A percentile compares a stretch with the other conserved stretches of the same genome.
Conservation (phyloP, 176 grass and related monocot genomes). For the Ensete glaucum region DNA sequence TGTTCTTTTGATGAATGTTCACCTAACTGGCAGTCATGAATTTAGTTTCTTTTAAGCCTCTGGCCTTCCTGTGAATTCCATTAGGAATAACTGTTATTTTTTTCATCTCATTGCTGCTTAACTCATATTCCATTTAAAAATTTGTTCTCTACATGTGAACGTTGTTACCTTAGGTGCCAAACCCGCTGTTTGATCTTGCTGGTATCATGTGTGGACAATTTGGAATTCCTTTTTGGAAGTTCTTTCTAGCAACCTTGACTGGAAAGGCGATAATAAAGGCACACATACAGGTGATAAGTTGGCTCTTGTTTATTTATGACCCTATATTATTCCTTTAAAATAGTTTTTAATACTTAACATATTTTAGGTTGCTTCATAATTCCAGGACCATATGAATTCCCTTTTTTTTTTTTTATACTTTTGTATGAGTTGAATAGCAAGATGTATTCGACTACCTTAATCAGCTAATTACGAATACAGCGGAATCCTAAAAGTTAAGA, state of each 20-base stretch:
- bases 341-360: too few relatives aligned
- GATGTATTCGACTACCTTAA: too few relatives aligned
- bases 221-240: slow-evolving; percentile 89
- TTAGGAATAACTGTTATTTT: too few relatives aligned
- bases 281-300: slow-evolving; percentile 50
- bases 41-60: not conserved
- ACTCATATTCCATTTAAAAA: too few relatives aligned
- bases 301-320: not conserved
- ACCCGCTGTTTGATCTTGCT: slow-evolving; percentile 82
- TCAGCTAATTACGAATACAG: too few relatives aligned
- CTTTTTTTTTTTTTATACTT: too few relatives aligned
- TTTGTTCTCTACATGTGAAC: not conserved
- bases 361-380: not conserved
- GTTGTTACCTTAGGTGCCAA: slow-evolving; percentile 55
- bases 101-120: not conserved
- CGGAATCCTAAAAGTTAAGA: too few relatives aligned
- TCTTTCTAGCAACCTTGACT: slow-evolving; percentile 86
- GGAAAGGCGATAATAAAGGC: slow-evolving; percentile 95
- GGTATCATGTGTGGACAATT: slow-evolving; percentile 94
- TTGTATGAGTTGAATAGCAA: too few relatives aligned
- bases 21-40: not conserved
- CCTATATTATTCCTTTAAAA: not conserved
- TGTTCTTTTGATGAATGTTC: not conserved
- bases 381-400: not conserved
- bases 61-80: not conserved